Evolutionary conservation across 1,284 basidiomycete species (phyloP).

Genomic region (Takashimella tepidaria): DNA sequence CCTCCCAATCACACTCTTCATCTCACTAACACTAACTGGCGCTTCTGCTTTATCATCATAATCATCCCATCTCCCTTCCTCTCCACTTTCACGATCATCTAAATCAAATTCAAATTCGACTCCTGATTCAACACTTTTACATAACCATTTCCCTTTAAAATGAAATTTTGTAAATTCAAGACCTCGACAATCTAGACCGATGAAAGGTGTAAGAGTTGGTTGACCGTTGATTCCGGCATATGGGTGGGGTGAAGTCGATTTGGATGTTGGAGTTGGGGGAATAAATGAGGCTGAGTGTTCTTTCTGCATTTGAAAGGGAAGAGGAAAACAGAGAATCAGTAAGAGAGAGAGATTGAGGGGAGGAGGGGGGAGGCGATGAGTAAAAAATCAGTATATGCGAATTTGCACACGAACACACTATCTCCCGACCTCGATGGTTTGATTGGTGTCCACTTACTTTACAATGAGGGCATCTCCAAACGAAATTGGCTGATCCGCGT

Average conservation of each 20-base stretch:
- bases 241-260: conserved; percentile 30
- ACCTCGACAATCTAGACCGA: conserved; percentile 46
- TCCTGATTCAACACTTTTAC: conserved; percentile 26
- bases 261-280: conserved; percentile 24
- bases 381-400: no score
- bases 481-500: conserved; percentile 45
- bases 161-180: conserved; percentile 45
- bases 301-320: conserved; percentile 24
- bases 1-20: conserved; percentile 35
- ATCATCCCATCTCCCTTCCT: conserved; percentile 47
- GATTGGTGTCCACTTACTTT: conserved; percentile 44
- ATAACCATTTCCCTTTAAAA: conserved; percentile 34
- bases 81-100: conserved; percentile 31
- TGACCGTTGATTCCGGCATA: conserved; percentile 28
- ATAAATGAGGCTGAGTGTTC: conserved; percentile 47
- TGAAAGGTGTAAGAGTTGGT: conserved; percentile 26
- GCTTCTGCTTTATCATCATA: conserved; percentile 43
- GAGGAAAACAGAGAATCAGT: background rate
- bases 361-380: background rate
- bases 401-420: no score
- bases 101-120: conserved; percentile 42
- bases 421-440: no score
- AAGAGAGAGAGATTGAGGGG: background rate
- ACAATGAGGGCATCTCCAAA: conserved; percentile 45
- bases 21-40: conserved; percentile 40